Evolutionary conservation across 2,329 filamentous ascomycete species (phyloP), one percentile per base, ranked within the genome.

Genomic region (Xylariomycetidae sp.): DNA sequence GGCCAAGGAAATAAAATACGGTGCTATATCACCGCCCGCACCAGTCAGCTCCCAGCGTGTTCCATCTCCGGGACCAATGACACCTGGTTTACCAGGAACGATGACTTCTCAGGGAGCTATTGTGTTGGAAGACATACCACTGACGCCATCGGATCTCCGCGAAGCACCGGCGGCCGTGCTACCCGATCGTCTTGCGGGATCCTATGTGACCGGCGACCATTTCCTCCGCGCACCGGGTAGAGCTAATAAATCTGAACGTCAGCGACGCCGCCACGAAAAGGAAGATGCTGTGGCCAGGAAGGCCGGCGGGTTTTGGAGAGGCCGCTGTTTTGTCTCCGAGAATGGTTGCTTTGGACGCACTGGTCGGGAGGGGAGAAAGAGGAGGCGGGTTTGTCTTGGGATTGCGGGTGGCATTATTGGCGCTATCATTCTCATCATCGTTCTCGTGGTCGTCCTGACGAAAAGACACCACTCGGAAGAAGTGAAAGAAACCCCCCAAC

Each of bases 321-420:
- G 80, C 3, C 70, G 81, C 30, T 75, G 73, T 8, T 83, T 75
- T 40, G 65, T 86, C 22, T 70, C 77, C 1, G 64, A 70, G 12
- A 70, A 63, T n/a, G 80, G 80, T 2, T 85, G 80, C 54, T 80
- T 79, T 51, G 80, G 82, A 2, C 69, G 78, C 14, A 62, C 63
- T 3, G 79, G 79, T 1, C 70, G 74, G 1, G 81, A 85, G 49
- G 79, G 76, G 3, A 72, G 81, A 37, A 74, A 77, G 49, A 70
- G 70, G 50, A 71, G 81, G 39, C 68, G 82, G 13, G 66, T 80
- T 34, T 84, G 77, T 44, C 49, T 80, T 25, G 62, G 62, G 6
- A 58, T 82, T 11, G 59, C 69, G 16, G 60, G 64, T 10, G 63
- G 64, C 11, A 55, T 82, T 25, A 48, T 83, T 2, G 52, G 66